A percentile compares a stretch with the other conserved stretches of the same genome.
Conservation (phyloP, 2,329 filamentous ascomycete species). For the Colletotrichum ledebouriae region DNA sequence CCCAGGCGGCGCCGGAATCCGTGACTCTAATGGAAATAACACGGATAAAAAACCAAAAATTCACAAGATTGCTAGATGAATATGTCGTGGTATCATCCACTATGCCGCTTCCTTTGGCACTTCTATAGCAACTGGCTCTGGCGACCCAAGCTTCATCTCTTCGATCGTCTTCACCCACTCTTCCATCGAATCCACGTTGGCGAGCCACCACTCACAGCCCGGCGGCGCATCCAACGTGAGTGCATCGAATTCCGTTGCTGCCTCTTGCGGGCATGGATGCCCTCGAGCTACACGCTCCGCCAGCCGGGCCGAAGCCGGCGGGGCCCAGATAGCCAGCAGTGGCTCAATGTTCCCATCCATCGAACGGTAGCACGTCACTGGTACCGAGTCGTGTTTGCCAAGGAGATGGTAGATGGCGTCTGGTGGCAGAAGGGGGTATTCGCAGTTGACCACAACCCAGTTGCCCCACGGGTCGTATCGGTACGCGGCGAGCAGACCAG, state of each 20-base stretch:
- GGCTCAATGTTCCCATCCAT: conserved; percentile 50
- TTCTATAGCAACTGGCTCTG: background rate
- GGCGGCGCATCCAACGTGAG: conserved; percentile 18
- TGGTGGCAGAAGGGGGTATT: conserved; percentile 50
- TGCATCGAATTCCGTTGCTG: conserved; percentile 27
- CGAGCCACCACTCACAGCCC: conserved; percentile 33
- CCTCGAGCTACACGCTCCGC: conserved; percentile 35
- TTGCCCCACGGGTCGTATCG: conserved; percentile 43
- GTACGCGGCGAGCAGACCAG: conserved; percentile 51
- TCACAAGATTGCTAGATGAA: background rate
- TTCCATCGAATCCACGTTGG: conserved; percentile 34
- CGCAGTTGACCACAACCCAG: conserved; percentile 52
- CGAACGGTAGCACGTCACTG: conserved; percentile 53
- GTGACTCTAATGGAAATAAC: too few species aligned
- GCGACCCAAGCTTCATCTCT: conserved; percentile 30
- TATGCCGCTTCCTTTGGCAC: background rate
- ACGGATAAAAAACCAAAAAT: background rate
- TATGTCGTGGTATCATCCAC: background rate
- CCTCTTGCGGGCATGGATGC: conserved; percentile 37
- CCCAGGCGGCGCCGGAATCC: background rate
- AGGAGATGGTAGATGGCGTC: conserved; percentile 48
- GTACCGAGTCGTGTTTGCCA: conserved; percentile 43
- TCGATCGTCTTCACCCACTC: conserved; percentile 29
- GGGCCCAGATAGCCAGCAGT: conserved; percentile 53
- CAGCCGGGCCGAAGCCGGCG: conserved; percentile 47